phyloP scores from a whole-genome alignment of 805 yeast genomes.

The Pichia insulana region DNA sequence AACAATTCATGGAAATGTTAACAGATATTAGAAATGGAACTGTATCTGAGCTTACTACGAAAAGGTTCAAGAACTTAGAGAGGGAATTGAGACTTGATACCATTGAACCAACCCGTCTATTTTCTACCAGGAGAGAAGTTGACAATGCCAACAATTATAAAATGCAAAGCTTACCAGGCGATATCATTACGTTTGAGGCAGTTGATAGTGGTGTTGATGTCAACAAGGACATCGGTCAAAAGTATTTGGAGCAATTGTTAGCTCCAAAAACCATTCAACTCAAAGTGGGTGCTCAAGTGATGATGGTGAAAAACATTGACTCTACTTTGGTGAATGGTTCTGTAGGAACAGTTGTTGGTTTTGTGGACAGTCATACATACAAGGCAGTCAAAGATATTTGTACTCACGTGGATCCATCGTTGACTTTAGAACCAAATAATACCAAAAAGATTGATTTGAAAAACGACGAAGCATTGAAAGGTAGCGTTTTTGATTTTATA shows the following conservation, averaged over 20 bases:
- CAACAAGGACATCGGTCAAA: constrained; percentile 35
- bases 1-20: constrained; percentile 60
- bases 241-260: constrained; percentile 46
- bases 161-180: constrained; percentile 38
- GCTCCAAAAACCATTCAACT: constrained; percentile 50
- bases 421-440: not conserved
- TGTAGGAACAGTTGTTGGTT: constrained; percentile 49
- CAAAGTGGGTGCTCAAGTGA: constrained; percentile 71
- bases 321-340: constrained; percentile 71
- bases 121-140: constrained; percentile 64
- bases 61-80: constrained; percentile 42
- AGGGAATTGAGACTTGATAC: constrained; percentile 49
- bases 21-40: constrained; percentile 64
- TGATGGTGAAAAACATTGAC: constrained; percentile 73
- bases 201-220: constrained; percentile 43
- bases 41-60: constrained; percentile 38
- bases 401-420: constrained; percentile 15
- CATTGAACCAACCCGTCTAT: constrained; percentile 67
- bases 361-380: constrained; percentile 42
- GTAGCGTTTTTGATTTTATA: constrained; percentile 8
- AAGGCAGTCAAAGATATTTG: constrained; percentile 1
- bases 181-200: constrained; percentile 36
- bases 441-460: no score
- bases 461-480: not conserved
- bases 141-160: constrained; percentile 52